Conservation (phyloP, 805 yeast genomes). For the Teunomyces cretensis region DNA sequence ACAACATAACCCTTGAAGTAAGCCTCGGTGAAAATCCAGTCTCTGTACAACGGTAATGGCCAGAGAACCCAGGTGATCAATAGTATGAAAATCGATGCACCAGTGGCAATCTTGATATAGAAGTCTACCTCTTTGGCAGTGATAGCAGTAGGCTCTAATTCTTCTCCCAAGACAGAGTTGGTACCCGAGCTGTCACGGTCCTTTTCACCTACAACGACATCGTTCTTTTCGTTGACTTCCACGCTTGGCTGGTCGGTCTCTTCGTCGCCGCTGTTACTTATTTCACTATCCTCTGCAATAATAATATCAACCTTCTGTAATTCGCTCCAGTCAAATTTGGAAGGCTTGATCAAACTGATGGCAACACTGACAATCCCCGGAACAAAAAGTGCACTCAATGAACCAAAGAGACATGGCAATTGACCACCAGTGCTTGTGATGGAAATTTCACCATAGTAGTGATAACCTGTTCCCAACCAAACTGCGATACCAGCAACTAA, state of each 20-base stretch:
- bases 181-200: background rate
- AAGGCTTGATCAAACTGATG: constrained; percentile 13
- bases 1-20: constrained; percentile 40
- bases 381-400: constrained; percentile 30
- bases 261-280: background rate
- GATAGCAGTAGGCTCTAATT: background rate
- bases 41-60: constrained; percentile 44
- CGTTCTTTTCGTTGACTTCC: background rate
- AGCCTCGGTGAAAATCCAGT: constrained; percentile 36
- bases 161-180: background rate
- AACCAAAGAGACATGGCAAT: constrained; percentile 35
- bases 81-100: constrained; percentile 23
- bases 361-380: constrained; percentile 19
- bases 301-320: constrained; percentile 20
- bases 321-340: constrained; percentile 28
- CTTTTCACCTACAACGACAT: background rate
- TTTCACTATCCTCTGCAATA: background rate
- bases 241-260: background rate
- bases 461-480: constrained; percentile 32
- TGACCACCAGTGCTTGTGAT: constrained; percentile 27
- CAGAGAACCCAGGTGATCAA: constrained; percentile 38
- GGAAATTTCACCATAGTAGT: constrained; percentile 25
- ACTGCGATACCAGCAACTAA: constrained; percentile 25
- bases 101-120: constrained; percentile 28
- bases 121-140: constrained; percentile 1